A percentile compares a stretch with the other conserved stretches of the same genome.
These are phyloP conservation scores for Paxillus rubicundulus DNA, from an alignment of 768 basidiomycete species.

Conservation along the genomic window DNA sequence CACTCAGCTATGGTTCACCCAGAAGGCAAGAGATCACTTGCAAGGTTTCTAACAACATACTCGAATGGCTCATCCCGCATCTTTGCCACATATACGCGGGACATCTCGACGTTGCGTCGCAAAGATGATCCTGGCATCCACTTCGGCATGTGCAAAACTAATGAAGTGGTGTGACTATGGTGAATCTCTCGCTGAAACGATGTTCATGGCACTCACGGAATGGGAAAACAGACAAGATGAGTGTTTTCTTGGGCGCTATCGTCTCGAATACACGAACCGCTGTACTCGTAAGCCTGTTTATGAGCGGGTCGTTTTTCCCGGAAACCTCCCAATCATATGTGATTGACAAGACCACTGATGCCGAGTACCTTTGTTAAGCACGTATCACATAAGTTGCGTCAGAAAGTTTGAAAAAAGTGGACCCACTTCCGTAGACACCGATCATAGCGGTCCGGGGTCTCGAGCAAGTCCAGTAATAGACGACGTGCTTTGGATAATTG, in stretches of 20 bases:
- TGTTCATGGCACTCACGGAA: background rate
- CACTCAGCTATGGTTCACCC: background rate
- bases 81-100: background rate
- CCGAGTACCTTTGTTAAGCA: background rate
- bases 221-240: slow-evolving; percentile 3
- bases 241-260: background rate
- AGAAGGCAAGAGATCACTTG: background rate
- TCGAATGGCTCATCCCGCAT: background rate
- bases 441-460: background rate
- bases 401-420: background rate
- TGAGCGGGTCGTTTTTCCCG: background rate
- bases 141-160: background rate
- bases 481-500: background rate
- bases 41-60: background rate
- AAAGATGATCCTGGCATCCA: background rate
- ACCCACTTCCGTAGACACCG: background rate
- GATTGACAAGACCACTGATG: background rate
- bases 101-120: background rate
- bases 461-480: background rate
- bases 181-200: background rate
- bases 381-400: background rate
- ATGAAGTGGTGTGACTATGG: background rate
- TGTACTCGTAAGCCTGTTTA: background rate
- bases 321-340: slow-evolving; percentile 1
- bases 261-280: background rate